phyloP scores from a whole-genome alignment of 78 protist genomes.

The Dictyostelium purpureum region DNA sequence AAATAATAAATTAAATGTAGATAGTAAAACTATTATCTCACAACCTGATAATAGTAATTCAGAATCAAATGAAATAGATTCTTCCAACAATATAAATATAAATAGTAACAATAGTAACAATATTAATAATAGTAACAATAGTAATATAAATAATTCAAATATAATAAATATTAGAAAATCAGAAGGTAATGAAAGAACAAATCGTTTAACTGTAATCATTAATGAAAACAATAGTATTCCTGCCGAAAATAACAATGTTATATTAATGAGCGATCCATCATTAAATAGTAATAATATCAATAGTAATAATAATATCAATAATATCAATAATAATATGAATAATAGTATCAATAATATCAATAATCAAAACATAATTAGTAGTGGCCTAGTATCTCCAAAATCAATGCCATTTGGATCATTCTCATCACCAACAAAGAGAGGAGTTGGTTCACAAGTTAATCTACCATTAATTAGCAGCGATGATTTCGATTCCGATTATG shows the following conservation, averaged over 20 bases:
- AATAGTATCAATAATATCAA: background rate
- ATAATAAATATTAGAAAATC: background rate
- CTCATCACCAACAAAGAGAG: background rate
- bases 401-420: too few species aligned
- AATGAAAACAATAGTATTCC: background rate
- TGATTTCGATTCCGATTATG: background rate
- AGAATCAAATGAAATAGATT: too few species aligned
- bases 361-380: background rate
- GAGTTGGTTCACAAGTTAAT: background rate
- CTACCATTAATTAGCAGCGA: background rate
- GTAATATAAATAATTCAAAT: too few species aligned
- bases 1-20: too few species aligned
- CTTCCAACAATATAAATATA: background rate
- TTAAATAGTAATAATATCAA: too few species aligned
- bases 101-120: background rate
- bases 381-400: too few species aligned
- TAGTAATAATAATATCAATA: too few species aligned
- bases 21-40: too few species aligned
- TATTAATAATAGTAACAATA: background rate
- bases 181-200: background rate
- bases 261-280: too few species aligned
- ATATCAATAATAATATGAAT: too few species aligned
- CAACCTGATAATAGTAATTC: too few species aligned
- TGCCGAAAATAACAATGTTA: too few species aligned
- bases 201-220: background rate